phyloP scores from a whole-genome alignment of 148 eudicot genomes.

The Agrostemma githago region DNA sequence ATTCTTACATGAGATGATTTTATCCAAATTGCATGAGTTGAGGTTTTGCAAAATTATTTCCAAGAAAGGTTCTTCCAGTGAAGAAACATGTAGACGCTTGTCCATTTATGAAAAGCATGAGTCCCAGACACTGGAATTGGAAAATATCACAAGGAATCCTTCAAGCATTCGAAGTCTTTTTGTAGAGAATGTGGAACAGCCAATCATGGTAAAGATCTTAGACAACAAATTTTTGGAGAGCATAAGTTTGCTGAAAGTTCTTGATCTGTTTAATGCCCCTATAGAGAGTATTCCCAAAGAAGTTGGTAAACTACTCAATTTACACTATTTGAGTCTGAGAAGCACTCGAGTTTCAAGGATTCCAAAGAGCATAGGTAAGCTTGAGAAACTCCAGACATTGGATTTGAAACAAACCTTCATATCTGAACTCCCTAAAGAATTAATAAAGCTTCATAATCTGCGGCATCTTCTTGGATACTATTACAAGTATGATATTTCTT shows the following conservation, averaged over 20 bases:
- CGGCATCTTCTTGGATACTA: conserved; percentile 14
- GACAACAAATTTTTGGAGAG: background rate
- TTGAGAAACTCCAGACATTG: conserved; percentile 23
- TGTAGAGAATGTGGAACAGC: background rate
- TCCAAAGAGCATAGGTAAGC: conserved; percentile 22
- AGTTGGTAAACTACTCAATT: conserved; percentile 12
- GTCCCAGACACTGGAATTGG: background rate
- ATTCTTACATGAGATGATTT: conserved; percentile 11
- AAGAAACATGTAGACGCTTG: conserved; percentile 10
- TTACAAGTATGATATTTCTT: background rate
- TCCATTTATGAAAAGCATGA: conserved; percentile 6
- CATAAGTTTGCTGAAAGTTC: conserved; percentile 20
- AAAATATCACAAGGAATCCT: background rate
- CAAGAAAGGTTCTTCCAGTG: no score
- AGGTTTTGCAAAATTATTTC: conserved; percentile 15
- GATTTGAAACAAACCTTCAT: conserved; percentile 28
- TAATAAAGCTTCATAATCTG: conserved; percentile 4
- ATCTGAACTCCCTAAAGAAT: conserved; percentile 16
- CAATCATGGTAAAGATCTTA: background rate
- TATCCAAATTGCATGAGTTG: conserved; percentile 9
- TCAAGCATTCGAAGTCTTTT: conserved; percentile 15
- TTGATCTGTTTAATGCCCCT: conserved; percentile 23
- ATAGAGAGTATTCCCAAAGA: conserved; percentile 7
- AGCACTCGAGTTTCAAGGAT: conserved; percentile 10
- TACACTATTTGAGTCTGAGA: conserved; percentile 28